These are phyloP conservation scores for Teratosphaeria viscida DNA, from an alignment of 2,329 filamentous ascomycete species.

Conservation along the genomic window DNA sequence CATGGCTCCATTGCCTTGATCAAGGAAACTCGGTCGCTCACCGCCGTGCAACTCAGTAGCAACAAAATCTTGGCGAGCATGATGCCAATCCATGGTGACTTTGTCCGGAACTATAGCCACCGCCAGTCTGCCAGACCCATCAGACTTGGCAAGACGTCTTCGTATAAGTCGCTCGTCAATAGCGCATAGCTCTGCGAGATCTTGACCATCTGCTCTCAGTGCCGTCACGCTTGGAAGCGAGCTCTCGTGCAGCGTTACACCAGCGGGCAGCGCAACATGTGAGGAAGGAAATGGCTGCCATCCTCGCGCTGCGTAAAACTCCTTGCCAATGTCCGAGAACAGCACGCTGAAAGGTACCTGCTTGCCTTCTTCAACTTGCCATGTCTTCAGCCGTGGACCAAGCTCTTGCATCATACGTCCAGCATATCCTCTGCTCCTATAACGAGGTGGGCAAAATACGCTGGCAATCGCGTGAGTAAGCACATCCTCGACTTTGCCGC, in stretches of 20 bases:
- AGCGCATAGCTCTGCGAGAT: conserved; percentile 52
- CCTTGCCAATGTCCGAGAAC: conserved; percentile 77
- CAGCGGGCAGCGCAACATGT: conserved; percentile 55
- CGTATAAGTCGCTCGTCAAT: conserved; percentile 55
- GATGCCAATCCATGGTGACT: conserved; percentile 64
- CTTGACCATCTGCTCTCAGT: conserved; percentile 23
- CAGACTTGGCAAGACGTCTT: conserved; percentile 31
- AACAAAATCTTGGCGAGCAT: conserved; percentile 72
- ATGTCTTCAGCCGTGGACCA: conserved; percentile 42
- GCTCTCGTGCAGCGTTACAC: conserved; percentile 13
- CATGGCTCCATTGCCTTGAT: conserved; percentile 51
- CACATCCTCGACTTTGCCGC: conserved; percentile 44
- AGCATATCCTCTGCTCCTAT: conserved; percentile 65
- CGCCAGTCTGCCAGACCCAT: conserved; percentile 27
- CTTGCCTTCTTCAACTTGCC: conserved; percentile 38
- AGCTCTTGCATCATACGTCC: conserved; percentile 63
- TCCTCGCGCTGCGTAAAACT: conserved; percentile 66
- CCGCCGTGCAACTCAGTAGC: conserved; percentile 50
- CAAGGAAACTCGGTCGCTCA: conserved; percentile 31
- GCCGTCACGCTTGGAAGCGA: not conserved
- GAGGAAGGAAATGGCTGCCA: conserved; percentile 67
- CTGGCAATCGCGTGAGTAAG: conserved; percentile 65
- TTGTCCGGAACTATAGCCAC: conserved; percentile 61
- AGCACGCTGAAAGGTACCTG: conserved; percentile 59
- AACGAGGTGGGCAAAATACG: conserved; percentile 60